Conservation (phyloP, 2,329 filamentous ascomycete species). For the Coleophoma eucalyptorum region DNA sequence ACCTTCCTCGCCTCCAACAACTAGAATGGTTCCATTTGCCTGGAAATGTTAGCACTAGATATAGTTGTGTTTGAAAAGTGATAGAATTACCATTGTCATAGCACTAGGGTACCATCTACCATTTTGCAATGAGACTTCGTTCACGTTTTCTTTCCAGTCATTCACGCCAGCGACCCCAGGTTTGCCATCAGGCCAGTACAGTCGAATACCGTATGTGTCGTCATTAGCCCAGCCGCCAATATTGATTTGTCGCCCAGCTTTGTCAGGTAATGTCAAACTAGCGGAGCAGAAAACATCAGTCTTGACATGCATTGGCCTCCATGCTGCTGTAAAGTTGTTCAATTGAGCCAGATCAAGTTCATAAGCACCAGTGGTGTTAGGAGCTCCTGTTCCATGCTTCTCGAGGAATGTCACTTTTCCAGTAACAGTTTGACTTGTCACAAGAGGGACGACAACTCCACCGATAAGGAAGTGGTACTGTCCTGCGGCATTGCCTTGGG, state of each 20-base stretch:
- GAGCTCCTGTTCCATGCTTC: conserved; percentile 52
- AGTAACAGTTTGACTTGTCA: conserved; percentile 53
- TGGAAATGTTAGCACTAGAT: too few species aligned
- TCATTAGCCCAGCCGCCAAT: conserved; percentile 65
- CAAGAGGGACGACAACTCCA: conserved; percentile 58
- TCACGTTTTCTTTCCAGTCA: conserved; percentile 60
- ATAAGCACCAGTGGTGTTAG: conserved; percentile 63
- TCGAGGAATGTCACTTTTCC: conserved; percentile 61
- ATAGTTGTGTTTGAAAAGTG: too few species aligned
- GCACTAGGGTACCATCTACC: conserved; percentile 63
- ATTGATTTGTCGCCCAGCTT: conserved; percentile 59
- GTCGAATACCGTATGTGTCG: conserved; percentile 57
- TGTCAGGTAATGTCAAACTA: conserved; percentile 60
- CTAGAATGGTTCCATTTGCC: conserved; percentile 58
- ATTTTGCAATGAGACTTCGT: conserved; percentile 48
- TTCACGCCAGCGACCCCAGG: conserved; percentile 53
- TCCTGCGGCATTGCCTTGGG: conserved; percentile 44
- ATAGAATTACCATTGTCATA: conserved; percentile 45
- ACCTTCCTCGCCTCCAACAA: conserved; percentile 60
- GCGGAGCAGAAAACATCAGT: conserved; percentile 67
- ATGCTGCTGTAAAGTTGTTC: conserved; percentile 49
- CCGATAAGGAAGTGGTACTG: conserved; percentile 57
- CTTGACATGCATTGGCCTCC: conserved; percentile 55
- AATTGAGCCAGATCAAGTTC: conserved; percentile 56
- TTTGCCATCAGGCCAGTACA: conserved; percentile 58